Evolutionary conservation across 2,329 filamentous ascomycete species (phyloP).

Genomic region (Aspergillus fijiensis): DNA sequence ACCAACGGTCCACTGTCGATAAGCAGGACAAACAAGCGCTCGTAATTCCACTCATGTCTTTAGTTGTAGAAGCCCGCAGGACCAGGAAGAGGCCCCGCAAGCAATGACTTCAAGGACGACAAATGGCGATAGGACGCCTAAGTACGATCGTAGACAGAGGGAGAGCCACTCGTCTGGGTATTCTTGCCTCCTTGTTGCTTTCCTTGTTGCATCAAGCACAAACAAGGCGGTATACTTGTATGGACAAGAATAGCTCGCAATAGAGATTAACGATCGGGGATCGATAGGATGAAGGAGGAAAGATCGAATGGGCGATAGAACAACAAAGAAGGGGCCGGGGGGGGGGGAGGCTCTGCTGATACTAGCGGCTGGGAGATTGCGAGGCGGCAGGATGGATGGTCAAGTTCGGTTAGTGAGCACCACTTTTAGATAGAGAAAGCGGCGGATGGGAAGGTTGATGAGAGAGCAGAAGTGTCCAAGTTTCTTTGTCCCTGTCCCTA

Average conservation of each 20-base stretch:
- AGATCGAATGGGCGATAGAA: conserved; percentile 3
- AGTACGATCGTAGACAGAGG: conserved; percentile 5
- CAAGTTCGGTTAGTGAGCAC: not conserved
- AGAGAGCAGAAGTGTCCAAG: not conserved
- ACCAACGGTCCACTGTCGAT: conserved; percentile 44
- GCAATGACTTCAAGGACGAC: conserved; percentile 18
- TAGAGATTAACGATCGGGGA: conserved; percentile 10
- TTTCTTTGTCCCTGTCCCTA: not conserved
- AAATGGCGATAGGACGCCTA: conserved; percentile 9
- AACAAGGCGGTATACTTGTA: conserved; percentile 5
- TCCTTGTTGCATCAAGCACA: conserved; percentile 5
- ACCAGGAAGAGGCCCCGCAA: conserved; percentile 29
- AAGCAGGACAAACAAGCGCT: conserved; percentile 44
- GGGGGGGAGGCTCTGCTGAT: conserved; percentile 5
- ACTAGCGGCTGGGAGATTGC: not conserved
- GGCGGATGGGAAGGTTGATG: not conserved
- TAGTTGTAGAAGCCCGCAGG: conserved; percentile 28
- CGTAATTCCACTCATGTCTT: conserved; percentile 41
- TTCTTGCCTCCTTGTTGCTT: conserved; percentile 2
- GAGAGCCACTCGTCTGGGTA: conserved; percentile 12
- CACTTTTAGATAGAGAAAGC: not conserved
- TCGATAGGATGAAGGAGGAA: conserved; percentile 9
- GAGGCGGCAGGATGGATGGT: not conserved
- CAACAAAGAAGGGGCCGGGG: conserved; percentile 2
- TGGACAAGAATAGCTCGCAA: conserved; percentile 7